phyloP scores from a whole-genome alignment of 441 rosid genomes.

The Geranium incanum region DNA sequence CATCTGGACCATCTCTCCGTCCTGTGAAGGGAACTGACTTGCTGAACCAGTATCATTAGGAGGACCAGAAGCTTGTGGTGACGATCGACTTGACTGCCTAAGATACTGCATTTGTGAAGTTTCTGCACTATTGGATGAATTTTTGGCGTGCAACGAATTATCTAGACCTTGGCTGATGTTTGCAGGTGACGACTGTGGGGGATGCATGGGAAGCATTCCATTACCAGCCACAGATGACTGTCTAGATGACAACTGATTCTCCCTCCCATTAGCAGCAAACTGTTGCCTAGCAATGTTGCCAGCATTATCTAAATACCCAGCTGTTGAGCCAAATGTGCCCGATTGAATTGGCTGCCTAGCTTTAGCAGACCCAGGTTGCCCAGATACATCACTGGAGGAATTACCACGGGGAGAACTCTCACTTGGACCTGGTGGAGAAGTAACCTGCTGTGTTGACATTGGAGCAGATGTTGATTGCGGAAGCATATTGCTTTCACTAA shows the following conservation, averaged over 20 bases:
- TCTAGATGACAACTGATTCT: constrained; percentile 55
- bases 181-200: constrained; percentile 52
- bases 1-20: constrained; percentile 48
- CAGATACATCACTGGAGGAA: constrained; percentile 75
- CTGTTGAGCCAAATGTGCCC: constrained; percentile 49
- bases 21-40: constrained; percentile 39
- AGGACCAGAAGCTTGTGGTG: constrained; percentile 47
- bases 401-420: constrained; percentile 73
- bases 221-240: constrained; percentile 48
- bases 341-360: constrained; percentile 45
- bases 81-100: constrained; percentile 58
- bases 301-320: constrained; percentile 39
- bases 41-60: constrained; percentile 43
- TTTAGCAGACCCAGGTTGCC: constrained; percentile 75
- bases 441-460: constrained; percentile 59
- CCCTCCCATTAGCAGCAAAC: constrained; percentile 58
- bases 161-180: constrained; percentile 45
- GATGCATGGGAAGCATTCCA: constrained; percentile 66
- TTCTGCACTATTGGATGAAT: constrained; percentile 41
- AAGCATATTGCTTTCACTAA: constrained; percentile 51
- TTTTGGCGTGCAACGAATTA: constrained; percentile 50
- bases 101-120: constrained; percentile 53
- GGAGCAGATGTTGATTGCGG: constrained; percentile 50
- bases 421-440: constrained; percentile 62
- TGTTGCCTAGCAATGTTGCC: constrained; percentile 51